Base-by-base conservation (phyloP, 352 stramenopile genomes). In the Aphanomyces stellatus region DNA sequence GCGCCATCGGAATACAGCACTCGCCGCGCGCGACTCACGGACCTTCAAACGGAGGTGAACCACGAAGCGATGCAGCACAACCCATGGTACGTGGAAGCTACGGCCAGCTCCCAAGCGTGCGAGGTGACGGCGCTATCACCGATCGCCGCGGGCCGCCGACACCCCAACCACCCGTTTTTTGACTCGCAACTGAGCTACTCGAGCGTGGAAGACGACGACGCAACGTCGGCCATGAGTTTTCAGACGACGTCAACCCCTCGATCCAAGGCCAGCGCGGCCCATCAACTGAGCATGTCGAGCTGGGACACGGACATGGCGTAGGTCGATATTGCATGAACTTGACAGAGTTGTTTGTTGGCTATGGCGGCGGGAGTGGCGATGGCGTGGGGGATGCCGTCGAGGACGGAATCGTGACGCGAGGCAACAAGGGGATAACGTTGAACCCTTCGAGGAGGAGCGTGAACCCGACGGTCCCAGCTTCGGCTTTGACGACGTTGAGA, bases 391-490 rank as follows among this genome's bases (percentile, higher is more conserved):
- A n/a, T n/a, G n/a, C n/a, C n/a, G n/a, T n/a, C n/a, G n/a, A n/a
- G n/a, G n/a, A n/a, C n/a, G 24, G 13, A 51, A 59, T 71, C 11
- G 72, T 65, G 35, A 82, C 72, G 19, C 76, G 79, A 1, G 82
- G 81, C 28, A 91, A 24, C 1, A 90, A 69, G 37, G 73, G 80
- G 65, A 89, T 85, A 15, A 88, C 15, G 51, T 90, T 87, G 75
- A 77, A 88, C 0, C 81, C 81, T 43, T 91, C 82, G 3, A 90
- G 42, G 8, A 79, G 61, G 22, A 82, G 78, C 3, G 76, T 78
- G 24, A 90, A 22, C 0, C 82, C 82, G 46, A 79, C 89, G 3
- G 82, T 88, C 5, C 82, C 82, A 1, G 82, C 81, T 64, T 91
- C 80, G 3, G 73, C 78, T 15, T 76, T 80, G 10, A 90, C 55